Evolutionary conservation across 768 basidiomycete genomes (phyloP), one percentile per base, ranked within the genome.

Genomic region (Fibroporia radiculosa): DNA sequence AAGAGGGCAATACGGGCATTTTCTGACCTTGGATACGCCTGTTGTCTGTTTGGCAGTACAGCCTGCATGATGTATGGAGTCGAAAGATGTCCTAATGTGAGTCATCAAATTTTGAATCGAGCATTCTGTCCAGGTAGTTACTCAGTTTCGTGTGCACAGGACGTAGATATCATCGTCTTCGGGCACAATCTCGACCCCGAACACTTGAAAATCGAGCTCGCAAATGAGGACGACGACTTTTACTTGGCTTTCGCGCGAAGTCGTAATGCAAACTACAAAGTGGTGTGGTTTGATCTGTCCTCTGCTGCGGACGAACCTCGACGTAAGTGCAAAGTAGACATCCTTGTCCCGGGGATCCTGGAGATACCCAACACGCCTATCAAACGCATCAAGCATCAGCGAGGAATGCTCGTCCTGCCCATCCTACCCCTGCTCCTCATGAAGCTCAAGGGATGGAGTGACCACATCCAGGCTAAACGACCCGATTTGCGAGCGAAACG

Each of bases 91-190:
- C n/a, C n/a, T n/a, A n/a, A n/a, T n/a, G n/a, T n/a, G n/a, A n/a
- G n/a, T n/a, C n/a, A n/a, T n/a, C n/a, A n/a, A n/a, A n/a, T n/a
- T n/a, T n/a, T n/a, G n/a, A n/a, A n/a, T n/a, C n/a, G n/a, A n/a
- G n/a, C n/a, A n/a, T n/a, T n/a, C n/a, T n/a, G n/a, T n/a, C n/a
- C n/a, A n/a, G n/a, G n/a, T n/a, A n/a, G n/a, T n/a, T n/a, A n/a
- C n/a, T n/a, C n/a, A n/a, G n/a, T n/a, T n/a, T n/a, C n/a, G n/a
- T n/a, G n/a, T n/a, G n/a, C n/a, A n/a, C 44, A 75, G 73, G 75
- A 76, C 48, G 59, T 74, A 8, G 74, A 75, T 46, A 57, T 75
- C 2, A 61, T 74, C 20, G 67, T 74, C 11, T 52, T 73, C 31
- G 66, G 68, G 4, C 47, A 55, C 0, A 24, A 27, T 6, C 52